Base-by-base conservation (phyloP, 78 protist species). In the slime mould (Dictyostelium discoideum) region DNA sequence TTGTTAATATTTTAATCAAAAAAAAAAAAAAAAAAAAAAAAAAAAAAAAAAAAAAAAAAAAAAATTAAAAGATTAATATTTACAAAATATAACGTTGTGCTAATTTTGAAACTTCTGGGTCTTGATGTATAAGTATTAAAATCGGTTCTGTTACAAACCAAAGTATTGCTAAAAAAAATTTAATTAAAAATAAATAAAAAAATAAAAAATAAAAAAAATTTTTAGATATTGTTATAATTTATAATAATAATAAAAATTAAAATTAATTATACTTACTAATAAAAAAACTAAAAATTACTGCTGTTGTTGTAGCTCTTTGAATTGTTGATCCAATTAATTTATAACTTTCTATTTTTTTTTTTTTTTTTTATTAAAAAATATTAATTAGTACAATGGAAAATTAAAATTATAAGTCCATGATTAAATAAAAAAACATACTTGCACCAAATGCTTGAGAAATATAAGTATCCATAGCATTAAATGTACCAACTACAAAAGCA, bases 381-480 rank as follows among this genome's bases (percentile, higher is more conserved):
- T 32, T 32, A 32, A 32, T 32, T 32, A 32, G 37, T 32, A 39
- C 18, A 76, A 76, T 4, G 20, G 6, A 24, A 85, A 24, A 54
- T 16, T 14, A 83, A 18, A 16, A 32, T 40, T 1, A 76, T 26
- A 76, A 76, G 40, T 80, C 4, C 1, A 8, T 24, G 72, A 5
- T 20, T 5, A 29, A 67, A 54, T 82, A 14, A 29, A 82, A 42
- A 77, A n/a, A 42, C 90, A 16, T 85, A 85, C 90, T 90, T 63
- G 95, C 95, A 83, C 95, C 95, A 48, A 42, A 90, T 2, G 77
- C 39, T 50, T 90, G 95, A 82, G 87, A 81, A 69, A 90, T 82
- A 6, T 81, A 37, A 5, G 95, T 90, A 39, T 90, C 95, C 95
- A 90, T 90, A 1, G 95, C 87, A 90, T 90, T 90, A 18, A 90